Base-by-base conservation (phyloP, 140 eudicot genomes). In the Oenanthe javanica region DNA sequence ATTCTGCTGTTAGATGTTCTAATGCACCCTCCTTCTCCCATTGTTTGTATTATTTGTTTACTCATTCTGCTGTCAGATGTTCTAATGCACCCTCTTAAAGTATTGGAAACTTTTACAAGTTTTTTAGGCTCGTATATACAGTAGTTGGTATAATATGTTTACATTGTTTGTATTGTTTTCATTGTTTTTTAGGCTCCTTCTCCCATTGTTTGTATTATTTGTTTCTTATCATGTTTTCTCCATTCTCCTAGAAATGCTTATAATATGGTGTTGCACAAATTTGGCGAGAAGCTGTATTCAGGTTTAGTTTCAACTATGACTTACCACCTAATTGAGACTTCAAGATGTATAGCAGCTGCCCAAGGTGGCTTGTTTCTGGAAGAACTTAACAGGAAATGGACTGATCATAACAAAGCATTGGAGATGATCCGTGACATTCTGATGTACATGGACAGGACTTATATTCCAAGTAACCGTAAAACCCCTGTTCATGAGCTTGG, bases 281-380 rank as follows among this genome's bases (percentile, higher is more conserved):
- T 43, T 46, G 76, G 76, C 12, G 76, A 72, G 76, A 72, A 72
- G 76, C 85, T 88, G 48, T 88, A 88, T 84, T 71, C 88, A 21
- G 92, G 92, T 64, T 86, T 89, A n/a, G 90, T 86, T 19, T 81
- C 86, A 38, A 89, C 90, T 11, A 86, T 89, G 90, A 89, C 90
- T 77, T 70, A 31, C 51, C 92, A 86, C 80, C 82, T 86, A 67
- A 85, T 72, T 79, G 76, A 74, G 80, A 88, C 86, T 80, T 82
- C 89, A 36, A 80, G 81, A 50, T 84, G 79, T 52, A 82, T 88
- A 77, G 85, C 84, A 79, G 83, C 84, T 76, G 83, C 92, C 42
- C 88, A 86, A 51, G 90, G 92, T 47, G 88, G 75, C 72, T 78
- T 80, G 81, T 89, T 89, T 77, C 77, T 89, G 54, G 89, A 86